Percentiles rank a stretch among this genome's conserved stretches.
Evolutionary conservation across 164 flowering plant species (phyloP).

Genomic region (Dillenia turbinata): DNA sequence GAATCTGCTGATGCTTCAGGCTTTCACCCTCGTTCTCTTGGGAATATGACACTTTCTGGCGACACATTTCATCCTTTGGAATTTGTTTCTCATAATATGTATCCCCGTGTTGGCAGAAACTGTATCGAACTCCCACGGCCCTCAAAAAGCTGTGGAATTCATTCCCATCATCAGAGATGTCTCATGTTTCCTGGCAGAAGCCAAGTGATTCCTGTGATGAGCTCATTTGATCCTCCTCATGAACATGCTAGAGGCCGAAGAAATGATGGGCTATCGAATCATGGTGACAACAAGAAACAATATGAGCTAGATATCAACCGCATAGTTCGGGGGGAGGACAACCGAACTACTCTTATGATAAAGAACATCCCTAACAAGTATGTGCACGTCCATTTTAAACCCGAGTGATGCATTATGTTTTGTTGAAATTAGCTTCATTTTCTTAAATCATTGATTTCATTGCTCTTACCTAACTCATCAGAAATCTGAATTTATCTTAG

Average conservation of each 20-base stretch:
- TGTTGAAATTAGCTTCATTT: too few relatives aligned
- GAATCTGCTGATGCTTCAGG: constrained; percentile 61
- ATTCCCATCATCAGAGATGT: constrained; percentile 61
- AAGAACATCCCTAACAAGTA: constrained; percentile 94
- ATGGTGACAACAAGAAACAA: constrained; percentile 63
- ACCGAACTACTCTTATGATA: constrained; percentile 75
- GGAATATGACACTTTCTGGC: constrained; percentile 55
- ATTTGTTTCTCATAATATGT: constrained; percentile 58
- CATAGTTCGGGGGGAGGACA: constrained; percentile 67
- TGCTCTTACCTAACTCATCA: too few relatives aligned
- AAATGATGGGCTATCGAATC: constrained; percentile 40
- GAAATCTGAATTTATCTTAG: too few relatives aligned
- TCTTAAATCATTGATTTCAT: too few relatives aligned
- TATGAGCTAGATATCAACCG: constrained; percentile 81
- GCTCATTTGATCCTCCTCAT: constrained; percentile 56
- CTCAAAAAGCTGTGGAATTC: constrained; percentile 46
- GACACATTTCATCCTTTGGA: constrained; percentile 58
- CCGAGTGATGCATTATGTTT: too few relatives aligned
- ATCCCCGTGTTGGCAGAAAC: constrained; percentile 52
- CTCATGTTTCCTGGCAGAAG: constrained; percentile 69
- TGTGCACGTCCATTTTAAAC: constrained; percentile 21
- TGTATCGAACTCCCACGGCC: constrained; percentile 50
- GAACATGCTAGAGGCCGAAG: constrained; percentile 60
- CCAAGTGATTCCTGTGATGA: constrained; percentile 52
- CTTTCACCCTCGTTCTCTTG: constrained; percentile 74